Evolutionary conservation across 345 rosid genomes (phyloP).

Genomic region (Euphorbia pulcherrima): DNA sequence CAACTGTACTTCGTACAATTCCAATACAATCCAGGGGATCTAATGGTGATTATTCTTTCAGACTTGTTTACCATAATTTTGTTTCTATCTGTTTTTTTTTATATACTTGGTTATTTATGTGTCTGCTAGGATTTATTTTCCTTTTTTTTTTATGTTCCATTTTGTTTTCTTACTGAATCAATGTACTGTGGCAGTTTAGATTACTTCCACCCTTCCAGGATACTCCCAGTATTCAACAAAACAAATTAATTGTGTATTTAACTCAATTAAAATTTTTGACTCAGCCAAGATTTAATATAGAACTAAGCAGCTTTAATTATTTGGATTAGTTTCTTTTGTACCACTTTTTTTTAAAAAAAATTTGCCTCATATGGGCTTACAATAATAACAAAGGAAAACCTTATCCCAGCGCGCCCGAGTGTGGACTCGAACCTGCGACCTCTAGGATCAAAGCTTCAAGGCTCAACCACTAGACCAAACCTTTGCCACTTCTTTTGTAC

Average conservation of each 20-base stretch:
- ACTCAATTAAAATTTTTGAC: not conserved
- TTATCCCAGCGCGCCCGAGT: no score
- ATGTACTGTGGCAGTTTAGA: no score
- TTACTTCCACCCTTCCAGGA: not conserved
- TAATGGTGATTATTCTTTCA: constrained; percentile 31
- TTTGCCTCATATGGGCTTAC: no score
- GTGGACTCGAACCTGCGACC: no score
- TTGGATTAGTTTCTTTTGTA: not conserved
- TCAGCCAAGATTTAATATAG: not conserved
- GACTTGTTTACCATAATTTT: not conserved
- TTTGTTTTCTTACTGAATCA: not conserved
- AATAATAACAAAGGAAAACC: no score
- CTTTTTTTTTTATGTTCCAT: not conserved
- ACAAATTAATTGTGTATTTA: not conserved
- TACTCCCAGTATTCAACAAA: not conserved
- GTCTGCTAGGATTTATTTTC: not conserved
- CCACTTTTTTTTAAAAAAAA: no score
- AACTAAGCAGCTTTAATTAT: not conserved
- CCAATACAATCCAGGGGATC: constrained; percentile 33
- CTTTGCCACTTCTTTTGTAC: not conserved
- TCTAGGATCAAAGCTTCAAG: no score
- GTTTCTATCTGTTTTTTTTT: constrained; percentile 1
- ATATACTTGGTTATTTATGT: not conserved
- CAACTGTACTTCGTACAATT: constrained; percentile 20
- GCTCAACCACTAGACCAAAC: no score